Conservation (phyloP, 352 stramenopile species). For the Pythium oligandrum region DNA sequence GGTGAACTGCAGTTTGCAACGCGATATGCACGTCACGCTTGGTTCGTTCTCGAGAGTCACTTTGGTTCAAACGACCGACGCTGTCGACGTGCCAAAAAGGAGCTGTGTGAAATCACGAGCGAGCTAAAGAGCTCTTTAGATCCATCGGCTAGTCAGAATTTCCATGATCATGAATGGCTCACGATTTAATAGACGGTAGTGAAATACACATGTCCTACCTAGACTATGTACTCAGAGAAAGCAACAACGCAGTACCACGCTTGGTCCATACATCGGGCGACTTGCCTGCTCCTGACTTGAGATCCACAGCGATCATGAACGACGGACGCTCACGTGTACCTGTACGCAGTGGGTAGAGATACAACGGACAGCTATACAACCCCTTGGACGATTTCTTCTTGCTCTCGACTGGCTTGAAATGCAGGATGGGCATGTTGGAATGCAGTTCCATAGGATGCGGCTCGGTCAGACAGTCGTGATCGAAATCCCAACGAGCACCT, state of each 20-base stretch:
- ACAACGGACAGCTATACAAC: slow-evolving; percentile 92
- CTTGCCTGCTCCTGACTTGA: slow-evolving; percentile 85
- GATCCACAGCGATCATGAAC: slow-evolving; percentile 93
- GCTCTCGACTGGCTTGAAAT: slow-evolving; percentile 94
- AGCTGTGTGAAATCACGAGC: slow-evolving; percentile 35
- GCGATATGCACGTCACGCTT: slow-evolving; percentile 28
- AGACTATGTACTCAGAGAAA: slow-evolving; percentile 80
- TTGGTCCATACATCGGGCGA: slow-evolving; percentile 92
- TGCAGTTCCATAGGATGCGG: slow-evolving; percentile 91
- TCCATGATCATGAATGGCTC: slow-evolving; percentile 46
- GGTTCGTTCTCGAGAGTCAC: slow-evolving; percentile 49
- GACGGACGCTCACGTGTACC: slow-evolving; percentile 92
- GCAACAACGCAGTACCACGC: slow-evolving; percentile 88
- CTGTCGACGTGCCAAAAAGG: slow-evolving; percentile 32
- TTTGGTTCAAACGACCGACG: slow-evolving; percentile 51
- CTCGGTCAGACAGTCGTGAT: slow-evolving; percentile 86
- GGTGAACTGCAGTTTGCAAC: slow-evolving; percentile 34
- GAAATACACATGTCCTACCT: neutral
- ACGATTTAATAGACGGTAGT: slow-evolving; percentile 6
- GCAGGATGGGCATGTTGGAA: slow-evolving; percentile 89
- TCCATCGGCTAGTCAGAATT: slow-evolving; percentile 18
- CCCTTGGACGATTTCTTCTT: slow-evolving; percentile 93
- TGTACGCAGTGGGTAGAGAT: slow-evolving; percentile 95
- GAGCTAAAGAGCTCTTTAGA: slow-evolving; percentile 23
- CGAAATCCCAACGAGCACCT: slow-evolving; percentile 90